Conservation (phyloP, 2,329 filamentous ascomycete species). For the Orbilia javanica region DNA sequence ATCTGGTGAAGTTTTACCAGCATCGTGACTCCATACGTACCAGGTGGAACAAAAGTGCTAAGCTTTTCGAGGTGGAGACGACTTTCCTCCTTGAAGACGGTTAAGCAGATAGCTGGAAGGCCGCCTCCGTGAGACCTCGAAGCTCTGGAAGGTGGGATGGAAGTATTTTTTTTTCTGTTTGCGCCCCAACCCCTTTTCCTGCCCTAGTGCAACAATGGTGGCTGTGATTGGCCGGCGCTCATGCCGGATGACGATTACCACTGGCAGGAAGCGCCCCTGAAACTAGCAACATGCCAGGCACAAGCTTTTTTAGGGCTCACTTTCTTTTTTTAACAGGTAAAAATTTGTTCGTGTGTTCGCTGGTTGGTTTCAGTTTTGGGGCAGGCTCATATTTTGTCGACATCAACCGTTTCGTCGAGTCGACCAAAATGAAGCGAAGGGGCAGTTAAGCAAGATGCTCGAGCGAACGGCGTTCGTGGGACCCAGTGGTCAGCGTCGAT, state of each 20-base stretch:
- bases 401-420: constrained; percentile 48
- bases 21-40: not conserved
- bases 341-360: constrained; percentile 28
- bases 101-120: constrained; percentile 11
- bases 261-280: constrained; percentile 46
- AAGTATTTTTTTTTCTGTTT: constrained; percentile 14
- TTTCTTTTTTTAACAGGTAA: constrained; percentile 32
- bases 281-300: constrained; percentile 27
- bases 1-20: not conserved
- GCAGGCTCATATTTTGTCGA: constrained; percentile 45
- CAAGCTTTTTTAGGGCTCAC: constrained; percentile 23
- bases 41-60: constrained; percentile 14
- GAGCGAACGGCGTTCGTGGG: constrained; percentile 8
- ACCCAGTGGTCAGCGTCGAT: constrained; percentile 5
- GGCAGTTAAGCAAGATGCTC: constrained; percentile 32
- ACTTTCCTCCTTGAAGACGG: constrained; percentile 10
- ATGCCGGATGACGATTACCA: constrained; percentile 52
- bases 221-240: constrained; percentile 42
- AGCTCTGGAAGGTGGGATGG: constrained; percentile 17
- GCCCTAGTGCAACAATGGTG: constrained; percentile 34
- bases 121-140: not conserved
- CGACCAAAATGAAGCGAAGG: constrained; percentile 47
- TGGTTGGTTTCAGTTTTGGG: constrained; percentile 53
- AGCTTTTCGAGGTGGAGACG: constrained; percentile 34
- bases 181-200: constrained; percentile 47